Evolutionary conservation across 768 basidiomycete species (phyloP).

Genomic region (Lactarius pseudohatsudake): DNA sequence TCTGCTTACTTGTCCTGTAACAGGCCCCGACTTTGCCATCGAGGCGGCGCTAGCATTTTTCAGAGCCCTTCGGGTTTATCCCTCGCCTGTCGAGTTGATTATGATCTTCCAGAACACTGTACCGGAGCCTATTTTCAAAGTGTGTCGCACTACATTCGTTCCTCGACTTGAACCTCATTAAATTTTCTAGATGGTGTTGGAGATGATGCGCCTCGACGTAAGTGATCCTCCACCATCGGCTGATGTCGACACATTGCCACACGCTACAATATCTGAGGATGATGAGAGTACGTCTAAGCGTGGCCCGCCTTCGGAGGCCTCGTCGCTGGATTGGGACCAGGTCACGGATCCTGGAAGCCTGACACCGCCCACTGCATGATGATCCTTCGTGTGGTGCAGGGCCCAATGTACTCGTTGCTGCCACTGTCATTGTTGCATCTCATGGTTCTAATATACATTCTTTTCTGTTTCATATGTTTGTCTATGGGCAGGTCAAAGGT

Average conservation of each 20-base stretch:
- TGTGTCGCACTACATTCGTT: constrained; percentile 33
- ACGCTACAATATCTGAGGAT: constrained; percentile 44
- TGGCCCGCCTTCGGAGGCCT: constrained; percentile 80
- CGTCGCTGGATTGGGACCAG: constrained; percentile 90
- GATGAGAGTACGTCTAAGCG: constrained; percentile 56
- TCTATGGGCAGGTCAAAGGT: constrained; percentile 52
- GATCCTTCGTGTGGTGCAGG: constrained; percentile 15
- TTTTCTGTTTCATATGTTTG: constrained; percentile 36
- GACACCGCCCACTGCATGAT: constrained; percentile 44
- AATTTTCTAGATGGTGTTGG: constrained; percentile 60
- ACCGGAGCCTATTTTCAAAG: constrained; percentile 77
- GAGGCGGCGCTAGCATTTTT: constrained; percentile 88
- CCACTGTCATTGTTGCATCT: constrained; percentile 33
- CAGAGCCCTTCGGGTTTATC: constrained; percentile 92
- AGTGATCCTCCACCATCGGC: constrained; percentile 56
- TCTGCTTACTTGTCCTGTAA: constrained; percentile 5
- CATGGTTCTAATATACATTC: constrained; percentile 59
- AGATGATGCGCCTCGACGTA: constrained; percentile 87
- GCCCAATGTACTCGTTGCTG: constrained; percentile 24
- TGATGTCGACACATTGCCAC: constrained; percentile 36
- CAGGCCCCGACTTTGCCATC: constrained; percentile 77
- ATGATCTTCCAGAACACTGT: constrained; percentile 93
- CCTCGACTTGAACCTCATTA: constrained; percentile 14
- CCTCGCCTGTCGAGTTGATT: constrained; percentile 90
- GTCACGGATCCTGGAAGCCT: constrained; percentile 72